A percentile compares a stretch with the other conserved stretches of the same genome.
Conservation (phyloP, 108 stramenopile genomes). For the Cylindrotheca closterium region DNA sequence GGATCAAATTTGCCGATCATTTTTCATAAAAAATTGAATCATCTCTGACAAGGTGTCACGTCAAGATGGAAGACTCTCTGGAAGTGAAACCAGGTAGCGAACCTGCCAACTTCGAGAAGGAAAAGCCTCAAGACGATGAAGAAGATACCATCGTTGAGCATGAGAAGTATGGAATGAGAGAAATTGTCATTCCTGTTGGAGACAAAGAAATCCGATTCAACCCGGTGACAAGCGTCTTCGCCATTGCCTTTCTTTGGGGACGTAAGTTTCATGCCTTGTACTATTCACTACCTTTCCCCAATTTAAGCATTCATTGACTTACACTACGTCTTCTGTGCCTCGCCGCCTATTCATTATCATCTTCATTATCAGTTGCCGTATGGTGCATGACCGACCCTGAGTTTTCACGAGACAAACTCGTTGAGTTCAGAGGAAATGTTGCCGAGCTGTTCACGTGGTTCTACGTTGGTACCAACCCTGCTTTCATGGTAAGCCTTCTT, state of each 20-base stretch:
- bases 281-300: no score
- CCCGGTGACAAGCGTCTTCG: conserved; percentile 31
- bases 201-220: conserved; percentile 33
- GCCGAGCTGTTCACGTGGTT: conserved; percentile 48
- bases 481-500: conserved; percentile 12
- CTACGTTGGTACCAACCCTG: conserved; percentile 37
- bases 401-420: conserved; percentile 8
- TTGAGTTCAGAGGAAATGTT: conserved; percentile 8
- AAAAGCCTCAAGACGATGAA: no score
- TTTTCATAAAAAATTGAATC: no score
- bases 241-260: conserved; percentile 42
- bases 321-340: no score
- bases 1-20: no score
- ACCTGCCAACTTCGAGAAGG: no score
- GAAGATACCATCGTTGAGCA: no score
- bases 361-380: neutral
- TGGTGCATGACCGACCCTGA: conserved; percentile 44
- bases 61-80: no score
- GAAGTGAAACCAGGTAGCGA: no score
- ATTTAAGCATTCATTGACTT: no score
- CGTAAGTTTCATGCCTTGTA: no score
- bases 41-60: no score
- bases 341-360: neutral
- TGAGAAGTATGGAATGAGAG: conserved; percentile 12
- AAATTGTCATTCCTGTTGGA: conserved; percentile 9